These are phyloP conservation scores for Aegilops longissima DNA, from an alignment of 176 grass and related monocot genomes.

Conservation along the genomic window DNA sequence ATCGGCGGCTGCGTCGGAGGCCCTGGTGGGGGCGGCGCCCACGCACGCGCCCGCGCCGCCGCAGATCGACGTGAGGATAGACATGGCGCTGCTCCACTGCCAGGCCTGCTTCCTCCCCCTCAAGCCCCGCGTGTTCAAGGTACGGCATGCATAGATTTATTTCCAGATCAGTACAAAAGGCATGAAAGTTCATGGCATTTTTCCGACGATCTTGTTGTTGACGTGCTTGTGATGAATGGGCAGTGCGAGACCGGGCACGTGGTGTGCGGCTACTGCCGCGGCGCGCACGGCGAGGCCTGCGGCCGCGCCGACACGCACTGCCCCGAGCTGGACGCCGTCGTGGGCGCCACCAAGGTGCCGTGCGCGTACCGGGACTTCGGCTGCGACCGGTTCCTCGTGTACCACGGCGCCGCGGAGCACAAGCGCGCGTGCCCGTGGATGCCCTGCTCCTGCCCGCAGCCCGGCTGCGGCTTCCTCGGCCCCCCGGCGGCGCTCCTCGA, in stretches of 20 bases:
- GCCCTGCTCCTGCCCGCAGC: slow-evolving; percentile 19
- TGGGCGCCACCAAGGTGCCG: neutral
- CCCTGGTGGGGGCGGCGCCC: neutral
- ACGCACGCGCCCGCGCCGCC: neutral
- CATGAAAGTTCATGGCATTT: neutral
- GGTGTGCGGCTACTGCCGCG: slow-evolving; percentile 12
- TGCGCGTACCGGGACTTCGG: neutral
- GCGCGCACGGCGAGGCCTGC: neutral
- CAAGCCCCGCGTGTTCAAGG: slow-evolving; percentile 31
- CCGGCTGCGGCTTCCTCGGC: neutral
- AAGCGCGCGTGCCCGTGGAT: neutral
- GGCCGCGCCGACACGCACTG: neutral
- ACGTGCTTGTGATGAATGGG: neutral
- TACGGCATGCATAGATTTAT: neutral
- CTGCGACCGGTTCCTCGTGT: neutral
- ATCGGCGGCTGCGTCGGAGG: neutral
- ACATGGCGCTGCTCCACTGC: slow-evolving; percentile 4
- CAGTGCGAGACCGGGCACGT: slow-evolving; percentile 21
- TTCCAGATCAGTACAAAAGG: neutral
- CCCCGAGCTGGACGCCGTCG: neutral
- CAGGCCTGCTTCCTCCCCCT: slow-evolving; percentile 2
- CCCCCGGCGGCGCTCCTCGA: neutral
- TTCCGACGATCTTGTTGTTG: neutral
- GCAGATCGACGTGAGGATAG: slow-evolving; percentile 5
- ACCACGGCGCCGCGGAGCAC: neutral